phyloP scores from a whole-genome alignment of 176 grass and related monocot genomes.

The Phyllostachys edulis region DNA sequence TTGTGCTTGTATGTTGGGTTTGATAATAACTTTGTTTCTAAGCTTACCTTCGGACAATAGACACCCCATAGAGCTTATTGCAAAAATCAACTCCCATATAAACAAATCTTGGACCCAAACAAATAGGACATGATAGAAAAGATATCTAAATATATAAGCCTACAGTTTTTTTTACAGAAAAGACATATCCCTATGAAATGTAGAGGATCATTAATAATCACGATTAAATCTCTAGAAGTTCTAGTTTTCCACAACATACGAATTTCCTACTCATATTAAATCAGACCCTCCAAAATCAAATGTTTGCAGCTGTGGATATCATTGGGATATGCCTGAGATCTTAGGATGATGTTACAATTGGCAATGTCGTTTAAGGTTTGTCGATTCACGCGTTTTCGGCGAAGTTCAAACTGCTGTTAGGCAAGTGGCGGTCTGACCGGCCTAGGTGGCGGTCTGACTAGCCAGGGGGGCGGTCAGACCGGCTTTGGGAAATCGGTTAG shows the following conservation, averaged over 20 bases:
- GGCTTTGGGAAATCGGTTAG: too few species aligned
- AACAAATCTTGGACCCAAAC: conserved; percentile 52
- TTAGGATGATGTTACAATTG: too few species aligned
- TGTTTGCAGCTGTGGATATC: too few species aligned
- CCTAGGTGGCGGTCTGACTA: too few species aligned
- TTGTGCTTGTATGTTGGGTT: background rate
- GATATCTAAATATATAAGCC: conserved; percentile 8
- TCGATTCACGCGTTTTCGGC: too few species aligned
- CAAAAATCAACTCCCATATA: conserved; percentile 95
- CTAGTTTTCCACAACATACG: background rate
- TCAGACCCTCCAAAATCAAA: background rate
- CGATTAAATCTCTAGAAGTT: background rate
- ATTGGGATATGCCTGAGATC: too few species aligned
- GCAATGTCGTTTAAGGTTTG: too few species aligned
- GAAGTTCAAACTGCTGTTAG: too few species aligned
- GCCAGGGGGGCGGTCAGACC: too few species aligned
- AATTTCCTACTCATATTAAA: background rate
- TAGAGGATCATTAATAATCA: background rate
- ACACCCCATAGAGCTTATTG: conserved; percentile 95
- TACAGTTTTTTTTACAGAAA: background rate
- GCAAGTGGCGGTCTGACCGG: too few species aligned
- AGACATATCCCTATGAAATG: background rate
- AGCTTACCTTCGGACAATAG: conserved; percentile 86
- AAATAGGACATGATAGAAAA: conserved; percentile 10
- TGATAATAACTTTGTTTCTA: conserved; percentile 26